Percentiles rank a stretch among this genome's conserved stretches.
These are phyloP conservation scores for Medicago truncatula DNA, from an alignment of 306 rosid genomes.

Conservation along the genomic window MtrunA17r5.0-ANR NC_053049.1:24816501-24817000, in stretches of 20 bases:
- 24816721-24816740: background rate
- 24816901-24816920: constrained; percentile 89
- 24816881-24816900: constrained; percentile 66
- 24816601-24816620: background rate
- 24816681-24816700: background rate
- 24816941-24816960: constrained; percentile 94
- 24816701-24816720: constrained; percentile 1
- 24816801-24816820: constrained; percentile 27
- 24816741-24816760: background rate
- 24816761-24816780: no score
- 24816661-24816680: background rate
- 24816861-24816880: background rate
- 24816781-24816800: background rate
- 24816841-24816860: background rate
- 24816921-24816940: constrained; percentile 92
- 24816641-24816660: constrained; percentile 12
- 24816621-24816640: background rate
- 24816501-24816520: background rate
- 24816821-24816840: background rate
- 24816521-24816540: background rate
- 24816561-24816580: background rate
- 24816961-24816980: constrained; percentile 97
- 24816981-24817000: constrained; percentile 81
- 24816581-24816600: background rate
- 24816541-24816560: background rate